Percentiles rank a stretch among this genome's conserved stretches.
Conservation (phyloP, 495 filamentous ascomycete species). For the Darksidea phi region DNA sequence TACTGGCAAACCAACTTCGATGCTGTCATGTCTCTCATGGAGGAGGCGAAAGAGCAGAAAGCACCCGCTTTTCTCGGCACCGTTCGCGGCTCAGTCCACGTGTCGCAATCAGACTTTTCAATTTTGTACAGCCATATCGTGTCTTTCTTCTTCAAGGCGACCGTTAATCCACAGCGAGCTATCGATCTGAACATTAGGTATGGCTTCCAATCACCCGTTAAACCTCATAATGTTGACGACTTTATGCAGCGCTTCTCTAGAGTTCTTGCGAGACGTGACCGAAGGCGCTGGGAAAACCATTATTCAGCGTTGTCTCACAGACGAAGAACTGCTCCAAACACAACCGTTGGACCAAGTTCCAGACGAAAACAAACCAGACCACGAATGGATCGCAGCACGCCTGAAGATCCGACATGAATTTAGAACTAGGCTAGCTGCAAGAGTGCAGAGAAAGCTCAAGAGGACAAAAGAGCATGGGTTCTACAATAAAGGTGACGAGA, state of each 20-base stretch:
- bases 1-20: constrained; percentile 60
- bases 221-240: constrained; percentile 11
- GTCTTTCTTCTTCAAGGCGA: constrained; percentile 56
- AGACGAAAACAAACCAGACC: constrained; percentile 47
- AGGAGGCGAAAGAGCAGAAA: constrained; percentile 51
- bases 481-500: constrained; percentile 45
- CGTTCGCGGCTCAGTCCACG: constrained; percentile 57
- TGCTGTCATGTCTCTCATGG: constrained; percentile 50
- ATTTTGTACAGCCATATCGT: constrained; percentile 57
- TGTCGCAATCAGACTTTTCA: constrained; percentile 60
- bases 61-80: constrained; percentile 58
- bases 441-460: constrained; percentile 38
- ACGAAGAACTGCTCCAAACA: constrained; percentile 47
- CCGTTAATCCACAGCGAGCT: constrained; percentile 55
- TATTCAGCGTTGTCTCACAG: constrained; percentile 42
- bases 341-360: constrained; percentile 42
- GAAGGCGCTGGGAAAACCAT: constrained; percentile 39
- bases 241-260: constrained; percentile 42
- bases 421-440: constrained; percentile 42
- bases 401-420: constrained; percentile 53
- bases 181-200: constrained; percentile 56
- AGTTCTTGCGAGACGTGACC: constrained; percentile 51
- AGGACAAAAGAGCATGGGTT: constrained; percentile 25
- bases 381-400: constrained; percentile 50
- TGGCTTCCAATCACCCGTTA: constrained; percentile 23